Evolutionary conservation across 2,329 filamentous ascomycete species (phyloP).

Genomic region (Neonectria ditissima): DNA sequence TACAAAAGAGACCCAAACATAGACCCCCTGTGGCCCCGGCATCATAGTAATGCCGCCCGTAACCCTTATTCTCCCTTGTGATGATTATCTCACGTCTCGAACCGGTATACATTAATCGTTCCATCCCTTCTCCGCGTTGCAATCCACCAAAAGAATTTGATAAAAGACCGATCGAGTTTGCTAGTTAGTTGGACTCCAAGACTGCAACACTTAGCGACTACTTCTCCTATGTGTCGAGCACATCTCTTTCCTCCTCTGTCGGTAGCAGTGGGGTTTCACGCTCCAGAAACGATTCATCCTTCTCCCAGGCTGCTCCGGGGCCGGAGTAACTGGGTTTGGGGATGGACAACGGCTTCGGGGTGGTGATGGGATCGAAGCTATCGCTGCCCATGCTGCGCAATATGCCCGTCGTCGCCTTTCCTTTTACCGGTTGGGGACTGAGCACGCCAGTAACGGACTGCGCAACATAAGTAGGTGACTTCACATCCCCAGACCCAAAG

Average conservation of each 20-base stretch:
- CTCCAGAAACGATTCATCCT: constrained; percentile 57
- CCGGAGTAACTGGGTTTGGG: constrained; percentile 62
- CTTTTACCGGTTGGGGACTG: constrained; percentile 59
- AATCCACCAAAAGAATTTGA: constrained; percentile 3
- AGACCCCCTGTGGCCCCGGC: constrained; percentile 14
- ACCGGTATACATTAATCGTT: constrained; percentile 40
- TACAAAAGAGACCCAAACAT: constrained; percentile 16
- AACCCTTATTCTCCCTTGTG: constrained; percentile 25
- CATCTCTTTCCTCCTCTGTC: constrained; percentile 56
- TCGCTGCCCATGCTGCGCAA: constrained; percentile 48
- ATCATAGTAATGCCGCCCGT: constrained; percentile 15
- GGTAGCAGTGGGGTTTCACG: constrained; percentile 53
- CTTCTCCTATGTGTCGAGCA: constrained; percentile 52
- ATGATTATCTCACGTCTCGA: constrained; percentile 28
- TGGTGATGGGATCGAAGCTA: constrained; percentile 28
- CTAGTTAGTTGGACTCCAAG: constrained; percentile 16
- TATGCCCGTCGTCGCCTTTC: constrained; percentile 50
- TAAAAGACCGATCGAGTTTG: constrained; percentile 21
- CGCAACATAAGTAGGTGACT: constrained; percentile 44
- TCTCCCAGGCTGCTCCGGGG: constrained; percentile 64
- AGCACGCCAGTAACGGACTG: constrained; percentile 47
- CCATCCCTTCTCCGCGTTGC: constrained; percentile 27
- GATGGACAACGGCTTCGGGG: constrained; percentile 45
- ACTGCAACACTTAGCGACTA: constrained; percentile 26
- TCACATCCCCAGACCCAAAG: constrained; percentile 62